Base-by-base conservation (phyloP, 345 rosid genomes). In the Lumnitzera racemosa region DNA sequence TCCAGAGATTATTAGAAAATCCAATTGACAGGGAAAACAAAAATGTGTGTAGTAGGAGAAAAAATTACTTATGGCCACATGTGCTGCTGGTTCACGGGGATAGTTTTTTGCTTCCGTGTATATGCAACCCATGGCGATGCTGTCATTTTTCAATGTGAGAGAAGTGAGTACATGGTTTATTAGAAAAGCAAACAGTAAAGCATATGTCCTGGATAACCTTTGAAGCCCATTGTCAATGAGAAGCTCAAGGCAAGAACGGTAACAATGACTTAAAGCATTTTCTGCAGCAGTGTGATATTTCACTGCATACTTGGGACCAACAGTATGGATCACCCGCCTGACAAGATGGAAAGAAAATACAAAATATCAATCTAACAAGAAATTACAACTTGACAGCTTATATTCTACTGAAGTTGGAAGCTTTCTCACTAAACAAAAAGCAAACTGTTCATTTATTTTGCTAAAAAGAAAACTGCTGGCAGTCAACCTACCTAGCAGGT, bases 71-170 rank as follows among this genome's bases (percentile, higher is more conserved):
- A 94, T 94, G 70, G 99, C 95, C 58, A 94, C 96, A 76, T 94
- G 99, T 24, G 97, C 97, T 73, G 99, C 99, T 63, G 97, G 99
- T 80, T 94, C 99, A 46, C 99, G 89, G 27, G 99, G 99, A 77
- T 94, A 94, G 67, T 88, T 94, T 76, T 94, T 94, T 51, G 95
- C 78, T 47, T 94, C 97, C 15, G 96, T 81, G 70, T 94, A 94
- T 84, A 94, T 94, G 74, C 99, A 94, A 23, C 84, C 96, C 95
- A 84, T 84, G 4, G 97, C 99, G 56, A 94, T 86, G 78, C 99
- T 94, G 88, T 67, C 75, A 52, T 61, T 47, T 31, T 55, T 25
- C 71, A 50, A 47, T 48, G 64, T 74, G 63, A 54, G 36, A 63
- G 59, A 72, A 70, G 56, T 63, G 55, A 82, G 74, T 53, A 64